Evolutionary conservation across 768 basidiomycete genomes (phyloP).

Genomic region (Panaeolus papilionaceus): DNA sequence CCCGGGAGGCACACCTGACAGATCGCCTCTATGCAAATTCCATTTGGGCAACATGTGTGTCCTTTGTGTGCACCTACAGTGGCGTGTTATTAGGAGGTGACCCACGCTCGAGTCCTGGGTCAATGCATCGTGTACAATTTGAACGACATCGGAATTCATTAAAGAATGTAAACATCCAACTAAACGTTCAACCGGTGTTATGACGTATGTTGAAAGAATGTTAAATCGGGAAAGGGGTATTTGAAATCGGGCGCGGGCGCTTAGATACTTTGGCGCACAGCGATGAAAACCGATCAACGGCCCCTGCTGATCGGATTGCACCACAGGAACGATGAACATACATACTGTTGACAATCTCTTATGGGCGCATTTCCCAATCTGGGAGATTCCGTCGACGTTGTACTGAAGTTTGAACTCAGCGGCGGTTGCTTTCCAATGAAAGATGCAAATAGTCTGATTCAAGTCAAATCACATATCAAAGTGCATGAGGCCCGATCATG

Average conservation of each 20-base stretch:
- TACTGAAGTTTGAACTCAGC: not conserved
- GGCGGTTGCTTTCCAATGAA: not conserved
- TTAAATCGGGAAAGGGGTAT: not conserved
- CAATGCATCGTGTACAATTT: too few species aligned
- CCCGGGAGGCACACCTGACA: not conserved
- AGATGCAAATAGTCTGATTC: too few species aligned
- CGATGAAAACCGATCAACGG: not conserved
- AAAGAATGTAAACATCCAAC: not conserved
- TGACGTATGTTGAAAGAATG: not conserved
- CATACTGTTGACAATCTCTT: not conserved
- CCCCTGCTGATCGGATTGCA: constrained; percentile 3
- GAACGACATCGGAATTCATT: not conserved
- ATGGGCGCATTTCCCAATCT: constrained; percentile 8
- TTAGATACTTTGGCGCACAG: constrained; percentile 9
- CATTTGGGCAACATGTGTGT: not conserved
- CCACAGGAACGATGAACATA: not conserved
- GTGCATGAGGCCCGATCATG: not conserved
- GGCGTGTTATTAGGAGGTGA: not conserved
- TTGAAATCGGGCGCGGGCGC: constrained; percentile 11
- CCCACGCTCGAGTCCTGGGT: too few species aligned
- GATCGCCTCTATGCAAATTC: not conserved
- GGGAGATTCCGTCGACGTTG: not conserved
- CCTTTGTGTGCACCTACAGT: not conserved
- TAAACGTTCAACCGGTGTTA: not conserved
- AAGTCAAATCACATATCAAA: too few species aligned